Conservation (phyloP, 805 yeast genomes). For the Candida methanosorbosa region DNA sequence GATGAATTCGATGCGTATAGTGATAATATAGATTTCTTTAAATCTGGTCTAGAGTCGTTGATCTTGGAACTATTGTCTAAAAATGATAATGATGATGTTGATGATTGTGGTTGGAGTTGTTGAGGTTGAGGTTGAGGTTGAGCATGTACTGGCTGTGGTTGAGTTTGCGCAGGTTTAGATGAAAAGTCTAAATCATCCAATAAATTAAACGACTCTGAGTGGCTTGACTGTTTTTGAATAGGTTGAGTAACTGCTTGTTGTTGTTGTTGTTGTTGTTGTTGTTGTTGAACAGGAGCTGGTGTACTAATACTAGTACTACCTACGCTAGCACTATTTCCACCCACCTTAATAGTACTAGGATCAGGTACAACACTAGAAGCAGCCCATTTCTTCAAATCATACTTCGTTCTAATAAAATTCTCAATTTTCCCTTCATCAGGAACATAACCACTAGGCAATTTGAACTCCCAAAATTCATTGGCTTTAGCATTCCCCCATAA, state of each 20-base stretch:
- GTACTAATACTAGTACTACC: too few species aligned
- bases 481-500: constrained; percentile 81
- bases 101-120: constrained; percentile 1
- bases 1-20: constrained; percentile 69
- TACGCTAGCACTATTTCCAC: too few species aligned
- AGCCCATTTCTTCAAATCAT: constrained; percentile 86
- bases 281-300: too few species aligned
- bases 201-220: not conserved
- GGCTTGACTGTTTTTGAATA: constrained; percentile 1
- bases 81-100: constrained; percentile 3
- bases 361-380: constrained; percentile 48
- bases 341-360: constrained; percentile 33
- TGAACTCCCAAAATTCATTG: constrained; percentile 78
- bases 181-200: constrained; percentile 1
- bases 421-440: constrained; percentile 84
- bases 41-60: constrained; percentile 55
- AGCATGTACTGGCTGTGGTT: not conserved
- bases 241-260: constrained; percentile 6
- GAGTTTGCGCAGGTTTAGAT: not conserved
- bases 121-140: not conserved
- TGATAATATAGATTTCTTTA: constrained; percentile 86
- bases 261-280: constrained; percentile 7
- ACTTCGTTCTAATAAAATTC: constrained; percentile 86
- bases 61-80: constrained; percentile 8
- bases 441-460: constrained; percentile 56